These are phyloP conservation scores for Saposhnikovia divaricata DNA, from an alignment of 129 eudicot genomes.

Conservation along the genomic window DNA sequence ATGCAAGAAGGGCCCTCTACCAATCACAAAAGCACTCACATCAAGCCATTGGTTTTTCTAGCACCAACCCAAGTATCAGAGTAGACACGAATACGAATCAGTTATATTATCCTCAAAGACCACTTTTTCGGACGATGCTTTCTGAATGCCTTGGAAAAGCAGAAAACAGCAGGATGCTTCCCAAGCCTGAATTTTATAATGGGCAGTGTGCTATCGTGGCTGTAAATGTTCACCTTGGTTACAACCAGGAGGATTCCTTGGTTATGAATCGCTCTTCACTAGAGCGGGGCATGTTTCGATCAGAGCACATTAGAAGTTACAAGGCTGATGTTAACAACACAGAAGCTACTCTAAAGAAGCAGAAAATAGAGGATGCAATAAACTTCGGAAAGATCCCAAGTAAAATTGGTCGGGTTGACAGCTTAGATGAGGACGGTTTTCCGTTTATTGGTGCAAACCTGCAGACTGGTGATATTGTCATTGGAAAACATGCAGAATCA, in stretches of 20 bases:
- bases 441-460: conserved; percentile 76
- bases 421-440: conserved; percentile 88
- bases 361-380: conserved; percentile 40
- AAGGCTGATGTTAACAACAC: conserved; percentile 66
- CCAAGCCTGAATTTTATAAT: conserved; percentile 35
- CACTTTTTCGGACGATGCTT: conserved; percentile 57
- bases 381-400: conserved; percentile 75
- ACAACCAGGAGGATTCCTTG: conserved; percentile 85
- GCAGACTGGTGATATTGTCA: conserved; percentile 75
- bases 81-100: conserved; percentile 62
- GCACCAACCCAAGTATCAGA: conserved; percentile 67
- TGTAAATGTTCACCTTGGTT: conserved; percentile 78
- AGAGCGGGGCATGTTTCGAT: conserved; percentile 89
- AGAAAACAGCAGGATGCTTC: conserved; percentile 27
- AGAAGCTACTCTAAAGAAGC: conserved; percentile 46
- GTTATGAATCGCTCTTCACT: conserved; percentile 86
- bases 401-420: conserved; percentile 84
- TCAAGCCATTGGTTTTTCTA: conserved; percentile 76
- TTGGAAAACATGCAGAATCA: conserved; percentile 72
- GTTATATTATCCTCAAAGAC: conserved; percentile 74
- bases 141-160: conserved; percentile 66
- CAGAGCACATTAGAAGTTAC: conserved; percentile 77
- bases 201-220: conserved; percentile 95
- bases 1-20: conserved; percentile 71
- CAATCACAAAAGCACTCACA: conserved; percentile 88